Evolutionary conservation across 371 early-diverging fungal genomes (phyloP), one percentile per base, ranked within the genome.

Genomic region (Actinomucor elegans): DNA sequence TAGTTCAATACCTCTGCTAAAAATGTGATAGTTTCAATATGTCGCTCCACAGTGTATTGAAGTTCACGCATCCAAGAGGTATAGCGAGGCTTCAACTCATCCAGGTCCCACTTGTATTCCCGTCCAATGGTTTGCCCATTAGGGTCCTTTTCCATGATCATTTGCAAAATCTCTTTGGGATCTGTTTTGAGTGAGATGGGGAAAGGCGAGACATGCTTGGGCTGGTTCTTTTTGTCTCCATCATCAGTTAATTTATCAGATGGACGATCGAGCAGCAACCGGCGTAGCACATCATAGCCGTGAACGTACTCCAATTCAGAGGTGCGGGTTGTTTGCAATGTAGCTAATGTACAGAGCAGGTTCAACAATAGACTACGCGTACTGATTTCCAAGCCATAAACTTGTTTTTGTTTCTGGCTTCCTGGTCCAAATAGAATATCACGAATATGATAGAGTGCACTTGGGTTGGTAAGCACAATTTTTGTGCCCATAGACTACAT

Each of bases 31-130:
- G 73, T 73, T 33, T 78, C 79, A 45, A 78, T 78, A 34, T 75
- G 71, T 15, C 57, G 54, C 10, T 78, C 79, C 1, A 71, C 73
- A 0, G 73, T 78, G 27, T 57, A 62, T 17, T 73, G 69, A 8
- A 78, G 33, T 35, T 78, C 79, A 4, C 75, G 64, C 79, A 78
- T 78, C 79, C 79, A 78, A 9, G 73, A 67, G 5, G 79, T 73
- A 38, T 75, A 78, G 14, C 79, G 67, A 3, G 79, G 79, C 11
- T 48, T 52, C 1, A 55, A 38, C 4, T 59, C 48, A 27, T 59
- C 53, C 5, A 9, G 24, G 37, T 52, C 47, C 51, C 51, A 44
- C 35, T 57, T 46, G n/a, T 58, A 63, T 4, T 52, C 58, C 44
- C 18, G 20, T 4, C 58, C 64, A 36, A 63, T 63, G 4, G 48